Percentiles rank a stretch among this genome's conserved stretches.
Evolutionary conservation across 192 early-diverging fungal species (phyloP).

Genomic region (Backusella tarrabulga): DNA sequence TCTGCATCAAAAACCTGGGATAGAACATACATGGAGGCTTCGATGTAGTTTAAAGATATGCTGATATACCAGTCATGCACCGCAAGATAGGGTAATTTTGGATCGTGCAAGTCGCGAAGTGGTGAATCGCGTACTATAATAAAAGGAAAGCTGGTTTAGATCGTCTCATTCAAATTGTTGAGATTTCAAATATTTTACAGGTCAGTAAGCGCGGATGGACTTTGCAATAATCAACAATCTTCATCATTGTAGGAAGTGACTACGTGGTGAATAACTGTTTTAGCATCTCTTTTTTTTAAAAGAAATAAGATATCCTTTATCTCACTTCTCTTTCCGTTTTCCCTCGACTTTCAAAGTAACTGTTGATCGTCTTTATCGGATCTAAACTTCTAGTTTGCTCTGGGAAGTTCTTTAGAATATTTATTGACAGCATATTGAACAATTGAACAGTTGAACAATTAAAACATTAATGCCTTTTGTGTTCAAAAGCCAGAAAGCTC

Average conservation of each 20-base stretch:
- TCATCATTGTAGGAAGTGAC: background rate
- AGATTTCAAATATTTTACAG: background rate
- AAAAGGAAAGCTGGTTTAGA: background rate
- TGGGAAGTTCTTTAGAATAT: background rate
- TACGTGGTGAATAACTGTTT: background rate
- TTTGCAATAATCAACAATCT: constrained; percentile 10
- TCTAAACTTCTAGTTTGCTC: background rate
- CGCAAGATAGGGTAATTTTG: background rate
- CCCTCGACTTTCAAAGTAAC: constrained; percentile 2
- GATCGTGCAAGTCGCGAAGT: constrained; percentile 20
- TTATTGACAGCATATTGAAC: background rate
- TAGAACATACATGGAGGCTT: background rate
- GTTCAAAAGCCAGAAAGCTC: background rate
- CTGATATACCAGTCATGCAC: constrained; percentile 25
- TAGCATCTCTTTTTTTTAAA: background rate
- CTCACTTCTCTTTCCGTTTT: background rate
- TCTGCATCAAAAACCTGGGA: background rate
- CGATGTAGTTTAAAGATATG: constrained; percentile 2
- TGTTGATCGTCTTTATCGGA: background rate
- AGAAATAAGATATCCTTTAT: background rate
- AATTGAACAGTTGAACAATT: background rate
- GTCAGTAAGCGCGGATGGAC: constrained; percentile 1
- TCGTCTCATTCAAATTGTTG: background rate
- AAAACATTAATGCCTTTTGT: background rate
- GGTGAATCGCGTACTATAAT: constrained; percentile 23